Conservation (phyloP, 179 eudicot species). For the Silene noctiflora region DNA sequence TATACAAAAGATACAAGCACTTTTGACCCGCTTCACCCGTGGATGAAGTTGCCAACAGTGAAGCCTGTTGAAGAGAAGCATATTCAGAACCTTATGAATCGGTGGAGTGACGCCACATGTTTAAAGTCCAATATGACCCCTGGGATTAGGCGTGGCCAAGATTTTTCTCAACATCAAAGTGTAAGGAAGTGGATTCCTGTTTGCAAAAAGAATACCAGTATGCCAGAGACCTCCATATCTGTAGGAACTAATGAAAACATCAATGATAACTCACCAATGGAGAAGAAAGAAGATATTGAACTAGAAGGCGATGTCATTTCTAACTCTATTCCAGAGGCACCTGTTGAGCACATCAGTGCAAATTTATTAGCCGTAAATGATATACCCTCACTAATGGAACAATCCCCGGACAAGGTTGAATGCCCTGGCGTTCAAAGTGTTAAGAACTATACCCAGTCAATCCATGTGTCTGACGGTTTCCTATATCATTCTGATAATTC, state of each 20-base stretch:
- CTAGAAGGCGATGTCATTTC: slow-evolving; percentile 11
- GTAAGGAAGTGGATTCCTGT: slow-evolving; percentile 25
- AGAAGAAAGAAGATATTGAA: slow-evolving; percentile 7
- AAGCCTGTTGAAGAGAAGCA: slow-evolving; percentile 21
- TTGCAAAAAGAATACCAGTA: slow-evolving; percentile 25
- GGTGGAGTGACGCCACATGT: slow-evolving; percentile 8
- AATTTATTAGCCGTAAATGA: not conserved
- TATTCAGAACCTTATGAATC: not conserved
- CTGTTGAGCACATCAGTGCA: not conserved
- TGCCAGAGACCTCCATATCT: slow-evolving; percentile 1
- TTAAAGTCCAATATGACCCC: slow-evolving; percentile 7
- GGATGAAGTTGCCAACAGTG: slow-evolving; percentile 21
- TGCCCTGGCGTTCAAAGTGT: slow-evolving; percentile 1
- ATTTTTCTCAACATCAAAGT: slow-evolving; percentile 13
- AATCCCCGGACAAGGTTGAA: slow-evolving; percentile 8
- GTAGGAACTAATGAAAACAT: not conserved
- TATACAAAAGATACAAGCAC: slow-evolving; percentile 15
- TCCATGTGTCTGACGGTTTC: slow-evolving; percentile 10
- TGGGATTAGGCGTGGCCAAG: slow-evolving; percentile 17
- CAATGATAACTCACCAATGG: not conserved
- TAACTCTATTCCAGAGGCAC: not conserved
- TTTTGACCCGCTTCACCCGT: slow-evolving; percentile 18
- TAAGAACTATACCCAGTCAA: not conserved
- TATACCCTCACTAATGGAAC: not conserved
- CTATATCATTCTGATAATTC: slow-evolving; percentile 5